A percentile compares a stretch with the other conserved stretches of the same genome.
Evolutionary conservation across 257 asterid species (phyloP).

Genomic region (Lantana camara): DNA sequence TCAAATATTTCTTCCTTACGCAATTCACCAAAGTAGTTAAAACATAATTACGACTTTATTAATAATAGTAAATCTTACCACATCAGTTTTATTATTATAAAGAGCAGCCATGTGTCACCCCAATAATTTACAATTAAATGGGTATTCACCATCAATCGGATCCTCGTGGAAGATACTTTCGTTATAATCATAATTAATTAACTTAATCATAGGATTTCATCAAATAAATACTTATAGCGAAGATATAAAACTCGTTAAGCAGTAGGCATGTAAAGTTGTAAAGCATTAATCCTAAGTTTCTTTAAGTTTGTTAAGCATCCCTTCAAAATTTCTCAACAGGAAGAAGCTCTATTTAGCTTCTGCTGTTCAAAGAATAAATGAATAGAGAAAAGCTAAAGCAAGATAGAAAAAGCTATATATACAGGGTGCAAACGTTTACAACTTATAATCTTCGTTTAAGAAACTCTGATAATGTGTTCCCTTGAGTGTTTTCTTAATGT

Average conservation of each 20-base stretch:
- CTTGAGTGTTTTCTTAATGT: constrained; percentile 61
- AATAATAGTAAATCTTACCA: not conserved
- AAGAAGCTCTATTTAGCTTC: constrained; percentile 38
- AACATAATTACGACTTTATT: not conserved
- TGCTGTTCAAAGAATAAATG: constrained; percentile 52
- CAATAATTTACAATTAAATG: no score
- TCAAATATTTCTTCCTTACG: not conserved
- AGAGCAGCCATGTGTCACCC: no score
- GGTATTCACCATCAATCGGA: no score
- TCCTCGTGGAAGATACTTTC: no score
- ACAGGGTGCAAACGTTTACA: constrained; percentile 43
- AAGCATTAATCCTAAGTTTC: not conserved
- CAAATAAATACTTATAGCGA: no score
- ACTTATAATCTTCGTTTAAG: constrained; percentile 62
- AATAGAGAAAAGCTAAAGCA: constrained; percentile 45
- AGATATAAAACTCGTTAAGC: constrained; percentile 10
- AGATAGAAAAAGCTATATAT: constrained; percentile 33
- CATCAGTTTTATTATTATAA: not conserved
- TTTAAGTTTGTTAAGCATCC: not conserved
- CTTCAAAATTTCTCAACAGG: constrained; percentile 60
- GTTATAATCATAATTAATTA: no score
- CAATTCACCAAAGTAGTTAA: not conserved
- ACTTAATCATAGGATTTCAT: no score
- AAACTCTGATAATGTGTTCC: constrained; percentile 74
- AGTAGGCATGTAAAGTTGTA: not conserved